Evolutionary conservation across 768 basidiomycete species (phyloP).

Genomic region (Lentinula sp.): DNA sequence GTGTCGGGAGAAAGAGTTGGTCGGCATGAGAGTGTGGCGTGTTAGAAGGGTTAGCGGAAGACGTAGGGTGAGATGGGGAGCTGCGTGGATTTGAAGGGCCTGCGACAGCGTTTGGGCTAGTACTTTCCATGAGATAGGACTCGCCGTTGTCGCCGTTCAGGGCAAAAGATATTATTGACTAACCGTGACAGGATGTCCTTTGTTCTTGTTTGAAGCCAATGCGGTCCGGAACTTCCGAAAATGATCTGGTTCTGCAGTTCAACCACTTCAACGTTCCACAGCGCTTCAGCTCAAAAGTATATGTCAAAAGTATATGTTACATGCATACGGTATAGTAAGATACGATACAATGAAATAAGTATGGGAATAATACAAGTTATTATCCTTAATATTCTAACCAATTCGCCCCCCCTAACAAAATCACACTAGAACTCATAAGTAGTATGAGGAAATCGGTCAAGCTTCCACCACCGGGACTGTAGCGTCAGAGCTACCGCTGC

Average conservation of each 20-base stretch:
- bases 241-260: neutral
- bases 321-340: neutral
- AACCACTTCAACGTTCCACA: neutral
- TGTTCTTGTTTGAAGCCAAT: neutral
- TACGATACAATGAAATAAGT: neutral
- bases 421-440: no score
- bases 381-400: neutral
- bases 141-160: constrained; percentile 6
- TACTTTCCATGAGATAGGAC: constrained; percentile 29
- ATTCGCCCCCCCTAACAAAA: neutral
- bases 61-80: constrained; percentile 18
- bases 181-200: neutral
- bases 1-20: constrained; percentile 33
- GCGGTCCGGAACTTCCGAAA: neutral
- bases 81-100: constrained; percentile 45
- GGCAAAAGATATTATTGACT: neutral
- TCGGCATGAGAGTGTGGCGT: constrained; percentile 15
- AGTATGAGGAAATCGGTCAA: neutral
- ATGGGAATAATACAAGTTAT: neutral
- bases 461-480: neutral
- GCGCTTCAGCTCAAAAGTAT: no score
- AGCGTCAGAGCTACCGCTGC: neutral
- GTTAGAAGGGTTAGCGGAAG: constrained; percentile 19
- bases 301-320: neutral
- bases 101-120: constrained; percentile 50